Evolutionary conservation across 2,329 filamentous ascomycete species (phyloP), one percentile per base, ranked within the genome.

Genomic region (Colletotrichum sp.): DNA sequence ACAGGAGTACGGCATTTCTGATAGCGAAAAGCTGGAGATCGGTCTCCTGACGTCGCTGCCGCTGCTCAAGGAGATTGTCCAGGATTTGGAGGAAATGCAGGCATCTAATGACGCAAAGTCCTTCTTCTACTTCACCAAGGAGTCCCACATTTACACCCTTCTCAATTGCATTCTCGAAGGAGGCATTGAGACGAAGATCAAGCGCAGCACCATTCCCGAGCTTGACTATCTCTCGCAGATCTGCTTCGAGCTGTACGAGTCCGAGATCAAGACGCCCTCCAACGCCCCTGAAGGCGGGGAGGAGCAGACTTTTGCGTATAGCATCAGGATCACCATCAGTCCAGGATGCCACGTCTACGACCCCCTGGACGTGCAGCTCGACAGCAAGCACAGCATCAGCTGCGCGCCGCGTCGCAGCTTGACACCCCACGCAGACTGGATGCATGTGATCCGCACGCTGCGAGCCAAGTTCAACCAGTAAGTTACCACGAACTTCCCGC

Each of bases 61-160:
- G 4, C 89, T 99, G 18, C 91, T 99, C 61, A 97, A 97, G 83
- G 97, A 99, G 85, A 98, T 99, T 80, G 97, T 99, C 8, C 94
- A 96, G 81, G 96, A 99, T 81, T 90, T 99, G 3, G 97, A 99
- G 86, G 96, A 98, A 85, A 95, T 98, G 84, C 97, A 99, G 85
- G 96, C 97, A 5, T 97, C 95, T 0, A 94, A 96, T 69, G 95
- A 97, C 78, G 96, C 96, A 59, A 98, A 98, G 83, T 96, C 94
- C 3, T 98, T 98, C 88, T 95, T 98, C 85, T 99, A 99, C 87
- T 99, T 99, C 85, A 99, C 97, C 77, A 99, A 99, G 85, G 97
- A 99, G 85, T 98, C 95, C 1, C 97, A 99, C 83, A 98, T 99
- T 77, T 99, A 99, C 86, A 99, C 97, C 7, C 90, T 99, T 7